These are phyloP conservation scores for Coemansia sp. DNA, from an alignment of 192 early-diverging fungal species.

Conservation along the genomic window DNA sequence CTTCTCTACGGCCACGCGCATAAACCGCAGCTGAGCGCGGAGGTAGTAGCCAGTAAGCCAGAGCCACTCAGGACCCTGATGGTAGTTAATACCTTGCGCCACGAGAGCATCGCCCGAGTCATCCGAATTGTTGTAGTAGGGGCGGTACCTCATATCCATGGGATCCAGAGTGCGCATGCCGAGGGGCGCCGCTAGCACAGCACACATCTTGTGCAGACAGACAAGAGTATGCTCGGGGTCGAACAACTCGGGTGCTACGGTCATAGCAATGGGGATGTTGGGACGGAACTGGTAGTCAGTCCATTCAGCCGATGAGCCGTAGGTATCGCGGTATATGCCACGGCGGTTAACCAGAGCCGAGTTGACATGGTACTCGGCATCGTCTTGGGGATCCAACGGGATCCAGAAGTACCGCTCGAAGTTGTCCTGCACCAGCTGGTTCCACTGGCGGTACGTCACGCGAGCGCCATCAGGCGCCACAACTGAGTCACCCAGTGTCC, in stretches of 20 bases:
- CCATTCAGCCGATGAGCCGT: slow-evolving; percentile 69
- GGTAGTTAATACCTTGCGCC: slow-evolving; percentile 98
- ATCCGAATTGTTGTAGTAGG: slow-evolving; percentile 92
- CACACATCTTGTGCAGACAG: slow-evolving; percentile 70
- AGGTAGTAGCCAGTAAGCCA: slow-evolving; percentile 92
- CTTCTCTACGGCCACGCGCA: slow-evolving; percentile 33
- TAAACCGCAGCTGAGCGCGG: slow-evolving; percentile 79
- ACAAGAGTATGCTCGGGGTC: slow-evolving; percentile 71
- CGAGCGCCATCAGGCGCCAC: slow-evolving; percentile 33
- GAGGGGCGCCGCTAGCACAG: slow-evolving; percentile 78
- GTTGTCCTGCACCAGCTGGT: slow-evolving; percentile 71
- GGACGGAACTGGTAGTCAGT: slow-evolving; percentile 94
- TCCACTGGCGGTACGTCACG: slow-evolving; percentile 77
- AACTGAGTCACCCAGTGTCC: slow-evolving; percentile 55
- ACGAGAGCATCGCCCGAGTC: slow-evolving; percentile 81
- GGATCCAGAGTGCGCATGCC: slow-evolving; percentile 98
- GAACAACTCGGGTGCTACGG: slow-evolving; percentile 94
- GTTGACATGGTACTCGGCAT: slow-evolving; percentile 63
- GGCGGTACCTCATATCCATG: slow-evolving; percentile 89
- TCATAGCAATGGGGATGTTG: slow-evolving; percentile 91
- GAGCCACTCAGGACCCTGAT: slow-evolving; percentile 99
- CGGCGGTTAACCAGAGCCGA: slow-evolving; percentile 74
- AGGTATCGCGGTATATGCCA: slow-evolving; percentile 94
- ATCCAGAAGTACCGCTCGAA: slow-evolving; percentile 93
- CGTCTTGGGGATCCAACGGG: slow-evolving; percentile 71